Evolutionary conservation across 139 green algal species (phyloP), one percentile per base, ranked within the genome.

Genomic region (Chlamydomonas sphaeroides): DNA sequence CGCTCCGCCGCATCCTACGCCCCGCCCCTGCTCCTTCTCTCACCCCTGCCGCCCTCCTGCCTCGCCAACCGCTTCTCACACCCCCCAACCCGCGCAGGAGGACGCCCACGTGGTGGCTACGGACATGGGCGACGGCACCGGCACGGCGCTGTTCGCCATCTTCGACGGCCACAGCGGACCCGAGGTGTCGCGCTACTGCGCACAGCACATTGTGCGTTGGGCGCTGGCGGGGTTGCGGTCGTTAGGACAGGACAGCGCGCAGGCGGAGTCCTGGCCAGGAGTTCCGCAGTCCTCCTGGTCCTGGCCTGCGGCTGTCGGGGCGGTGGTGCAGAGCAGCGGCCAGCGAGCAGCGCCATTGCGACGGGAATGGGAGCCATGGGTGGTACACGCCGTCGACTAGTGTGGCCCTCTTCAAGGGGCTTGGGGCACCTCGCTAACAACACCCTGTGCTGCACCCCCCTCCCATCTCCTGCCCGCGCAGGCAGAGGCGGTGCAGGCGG

Each of bases 161-260:
- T 91, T 91, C 59, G 87, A 91, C 76, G 87, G 87, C 30, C 87
- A 91, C 83, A 68, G 66, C 63, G 87, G 87, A 28, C 35, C 36
- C 5, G 83, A 91, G 84, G 87, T 91, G 45, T 78, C 87, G 26
- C 33, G 42, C 6, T 91, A 87, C 74, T 88, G 83, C 66, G 79
- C 83, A 0, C 67, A 86, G 38, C 78, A 88, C 79, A 84, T 91
- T 25, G 69, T 85, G 80, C n/a, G n/a, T n/a, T n/a, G n/a, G n/a
- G n/a, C n/a, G n/a, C n/a, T n/a, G n/a, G n/a, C n/a, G n/a, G n/a
- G n/a, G n/a, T n/a, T n/a, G n/a, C n/a, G n/a, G n/a, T n/a, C n/a
- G n/a, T n/a, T n/a, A n/a, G n/a, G n/a, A n/a, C n/a, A n/a, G n/a
- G n/a, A n/a, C n/a, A n/a, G n/a, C n/a, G n/a, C n/a, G n/a, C n/a